Percentiles rank a stretch among this genome's conserved stretches.
Conservation (phyloP, 1,284 basidiomycete species). For the Chiua sp. region DNA sequence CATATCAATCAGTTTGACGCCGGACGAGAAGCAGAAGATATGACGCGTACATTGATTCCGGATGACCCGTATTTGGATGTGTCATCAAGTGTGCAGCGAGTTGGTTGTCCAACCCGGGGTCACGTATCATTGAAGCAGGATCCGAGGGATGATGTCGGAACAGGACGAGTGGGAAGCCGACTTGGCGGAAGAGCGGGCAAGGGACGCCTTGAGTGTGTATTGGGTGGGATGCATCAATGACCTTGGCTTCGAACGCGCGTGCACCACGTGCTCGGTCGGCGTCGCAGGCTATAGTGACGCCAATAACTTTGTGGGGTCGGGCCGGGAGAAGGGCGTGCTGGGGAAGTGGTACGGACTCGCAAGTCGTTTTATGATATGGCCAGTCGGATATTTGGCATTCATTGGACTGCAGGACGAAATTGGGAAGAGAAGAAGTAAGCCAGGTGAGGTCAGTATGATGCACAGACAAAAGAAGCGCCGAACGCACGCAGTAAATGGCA, state of each 20-base stretch:
- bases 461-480: neutral
- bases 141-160: constrained; percentile 20
- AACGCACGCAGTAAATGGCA: constrained; percentile 31
- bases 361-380: constrained; percentile 23
- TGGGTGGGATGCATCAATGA: constrained; percentile 24
- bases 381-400: constrained; percentile 29
- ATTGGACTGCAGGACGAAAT: constrained; percentile 21
- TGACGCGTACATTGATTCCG: constrained; percentile 17
- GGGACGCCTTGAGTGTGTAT: constrained; percentile 24
- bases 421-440: neutral
- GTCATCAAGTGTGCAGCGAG: constrained; percentile 28
- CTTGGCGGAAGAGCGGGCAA: constrained; percentile 25
- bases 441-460: neutral
- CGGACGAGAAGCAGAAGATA: neutral
- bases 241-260: constrained; percentile 22
- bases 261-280: constrained; percentile 28
- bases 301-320: constrained; percentile 13
- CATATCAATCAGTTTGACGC: neutral
- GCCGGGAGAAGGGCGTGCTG: neutral
- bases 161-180: constrained; percentile 32
- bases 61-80: constrained; percentile 20
- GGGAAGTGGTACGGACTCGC: constrained; percentile 3
- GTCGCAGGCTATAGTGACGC: constrained; percentile 28
- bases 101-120: constrained; percentile 32
- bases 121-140: constrained; percentile 17